These are phyloP conservation scores for Plasmodium cynomolgi DNA, from an alignment of 169 alveolate genomes.

Conservation along the genomic window DNA sequence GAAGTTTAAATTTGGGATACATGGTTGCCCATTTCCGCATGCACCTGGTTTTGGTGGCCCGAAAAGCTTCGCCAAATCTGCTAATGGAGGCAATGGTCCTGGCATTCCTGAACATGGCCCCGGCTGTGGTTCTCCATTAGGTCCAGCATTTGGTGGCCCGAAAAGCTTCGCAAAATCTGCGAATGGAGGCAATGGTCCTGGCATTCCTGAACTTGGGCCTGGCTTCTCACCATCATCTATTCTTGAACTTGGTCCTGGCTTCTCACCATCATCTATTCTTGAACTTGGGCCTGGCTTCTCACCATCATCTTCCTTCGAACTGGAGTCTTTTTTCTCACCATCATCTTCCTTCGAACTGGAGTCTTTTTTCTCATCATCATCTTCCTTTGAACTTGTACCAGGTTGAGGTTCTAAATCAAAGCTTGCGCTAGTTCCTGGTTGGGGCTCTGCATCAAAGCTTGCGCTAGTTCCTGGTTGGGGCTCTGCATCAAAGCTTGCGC, in stretches of 20 bases:
- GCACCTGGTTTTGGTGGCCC: background rate
- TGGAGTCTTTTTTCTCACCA: background rate
- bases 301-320: background rate
- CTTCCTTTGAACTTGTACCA: background rate
- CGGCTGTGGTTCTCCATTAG: background rate
- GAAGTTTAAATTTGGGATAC: background rate
- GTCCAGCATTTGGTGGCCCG: background rate
- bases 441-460: background rate
- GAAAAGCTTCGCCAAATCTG: background rate
- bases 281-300: background rate
- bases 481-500: background rate
- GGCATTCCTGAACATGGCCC: background rate
- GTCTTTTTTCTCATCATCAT: background rate
- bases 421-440: background rate
- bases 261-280: background rate
- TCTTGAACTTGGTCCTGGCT: background rate
- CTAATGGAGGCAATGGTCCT: background rate
- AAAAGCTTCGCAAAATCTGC: background rate
- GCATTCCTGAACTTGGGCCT: background rate
- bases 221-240: background rate
- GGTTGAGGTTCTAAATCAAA: background rate
- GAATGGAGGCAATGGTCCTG: background rate
- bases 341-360: background rate
- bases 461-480: background rate
- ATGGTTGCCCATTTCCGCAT: background rate